These are phyloP conservation scores for Trichophyton benhamiae DNA, from an alignment of 2,329 filamentous ascomycete genomes.

Conservation along the genomic window DNA sequence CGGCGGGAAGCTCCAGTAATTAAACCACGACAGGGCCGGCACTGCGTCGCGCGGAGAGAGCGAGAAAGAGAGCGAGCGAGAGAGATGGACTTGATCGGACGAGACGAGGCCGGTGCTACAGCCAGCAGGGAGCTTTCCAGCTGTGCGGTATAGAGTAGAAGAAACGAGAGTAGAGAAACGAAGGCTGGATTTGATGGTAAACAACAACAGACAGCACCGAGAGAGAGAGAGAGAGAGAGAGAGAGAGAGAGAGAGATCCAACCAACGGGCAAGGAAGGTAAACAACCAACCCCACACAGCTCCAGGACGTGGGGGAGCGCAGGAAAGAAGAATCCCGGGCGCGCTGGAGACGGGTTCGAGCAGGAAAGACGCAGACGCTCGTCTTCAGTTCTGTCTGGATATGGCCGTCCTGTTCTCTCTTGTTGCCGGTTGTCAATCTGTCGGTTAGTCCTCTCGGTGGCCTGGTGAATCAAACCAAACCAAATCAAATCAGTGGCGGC, in stretches of 20 bases:
- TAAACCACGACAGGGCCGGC: neutral
- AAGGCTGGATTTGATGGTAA: conserved; percentile 1
- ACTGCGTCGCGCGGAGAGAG: neutral
- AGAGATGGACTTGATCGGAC: neutral
- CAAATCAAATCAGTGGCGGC: neutral
- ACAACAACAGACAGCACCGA: neutral
- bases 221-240: too few species aligned
- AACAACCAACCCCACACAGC: neutral
- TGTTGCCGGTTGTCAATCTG: too few species aligned
- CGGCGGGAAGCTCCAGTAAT: neutral
- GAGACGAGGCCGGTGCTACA: neutral
- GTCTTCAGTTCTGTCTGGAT: neutral
- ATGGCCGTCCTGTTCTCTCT: neutral
- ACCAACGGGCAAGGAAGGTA: neutral
- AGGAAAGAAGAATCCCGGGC: neutral
- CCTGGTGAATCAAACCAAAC: too few species aligned
- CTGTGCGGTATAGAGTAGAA: neutral
- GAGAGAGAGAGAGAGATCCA: neutral
- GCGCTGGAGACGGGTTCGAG: neutral
- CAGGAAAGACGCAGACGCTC: neutral
- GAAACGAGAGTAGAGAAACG: neutral
- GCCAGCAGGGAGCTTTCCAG: neutral
- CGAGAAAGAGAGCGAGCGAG: neutral
- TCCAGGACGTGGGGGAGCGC: neutral
- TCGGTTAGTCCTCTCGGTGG: too few species aligned